These are phyloP conservation scores for Akanthomyces dipterigenus DNA, from an alignment of 2,329 filamentous ascomycete genomes.

Conservation along the genomic window DNA sequence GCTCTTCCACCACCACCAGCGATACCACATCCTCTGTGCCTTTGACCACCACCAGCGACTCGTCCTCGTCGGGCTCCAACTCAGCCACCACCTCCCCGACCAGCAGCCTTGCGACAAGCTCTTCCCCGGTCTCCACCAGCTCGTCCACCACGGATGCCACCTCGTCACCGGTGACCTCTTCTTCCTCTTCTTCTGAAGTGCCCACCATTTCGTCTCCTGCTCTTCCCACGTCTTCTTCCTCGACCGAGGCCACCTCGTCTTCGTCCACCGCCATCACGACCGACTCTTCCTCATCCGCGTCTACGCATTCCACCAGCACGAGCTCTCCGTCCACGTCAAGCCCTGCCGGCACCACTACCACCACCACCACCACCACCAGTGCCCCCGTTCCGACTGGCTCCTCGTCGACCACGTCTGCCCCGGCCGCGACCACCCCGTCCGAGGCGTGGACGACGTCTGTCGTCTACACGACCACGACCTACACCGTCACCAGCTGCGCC, in stretches of 20 bases:
- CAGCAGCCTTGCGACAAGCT: not conserved
- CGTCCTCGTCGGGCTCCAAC: not conserved
- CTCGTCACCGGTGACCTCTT: not conserved
- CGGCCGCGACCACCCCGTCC: not conserved
- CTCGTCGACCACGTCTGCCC: not conserved
- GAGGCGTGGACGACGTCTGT: constrained; percentile 20
- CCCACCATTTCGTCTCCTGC: not conserved
- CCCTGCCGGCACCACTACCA: not conserved
- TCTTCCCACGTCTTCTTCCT: not conserved
- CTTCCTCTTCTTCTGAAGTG: not conserved
- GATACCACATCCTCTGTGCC: not conserved
- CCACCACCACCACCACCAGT: not conserved
- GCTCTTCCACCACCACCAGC: not conserved
- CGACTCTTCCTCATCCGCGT: not conserved
- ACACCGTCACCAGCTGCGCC: constrained; percentile 27
- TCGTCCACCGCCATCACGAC: not conserved
- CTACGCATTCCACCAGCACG: not conserved
- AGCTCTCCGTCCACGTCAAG: not conserved
- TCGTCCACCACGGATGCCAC: not conserved
- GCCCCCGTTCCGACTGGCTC: not conserved
- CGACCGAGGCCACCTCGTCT: not conserved
- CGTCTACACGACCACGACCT: constrained; percentile 22
- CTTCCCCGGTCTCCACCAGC: not conserved
- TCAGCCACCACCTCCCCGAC: constrained; percentile 13
- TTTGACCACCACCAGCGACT: not conserved